Percentiles rank a stretch among this genome's conserved stretches.
Conservation (phyloP, 208 protist species). For the Crithidia acanthocephali region DNA sequence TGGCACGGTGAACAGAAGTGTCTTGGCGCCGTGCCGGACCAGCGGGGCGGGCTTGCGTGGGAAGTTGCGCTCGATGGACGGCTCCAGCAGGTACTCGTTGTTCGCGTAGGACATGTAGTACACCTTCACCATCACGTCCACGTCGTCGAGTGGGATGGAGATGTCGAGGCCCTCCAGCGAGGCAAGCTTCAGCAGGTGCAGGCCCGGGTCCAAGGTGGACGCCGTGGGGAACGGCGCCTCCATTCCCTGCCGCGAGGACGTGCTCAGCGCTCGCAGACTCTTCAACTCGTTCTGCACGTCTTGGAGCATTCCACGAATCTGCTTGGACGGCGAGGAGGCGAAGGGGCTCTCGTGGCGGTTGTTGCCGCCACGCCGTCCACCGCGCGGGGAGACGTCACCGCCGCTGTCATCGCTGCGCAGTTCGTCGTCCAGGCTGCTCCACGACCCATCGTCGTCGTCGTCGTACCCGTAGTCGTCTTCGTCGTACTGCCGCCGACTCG, state of each 20-base stretch:
- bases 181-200: slow-evolving; percentile 49
- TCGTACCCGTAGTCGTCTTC: slow-evolving; percentile 18
- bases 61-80: slow-evolving; percentile 40
- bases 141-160: slow-evolving; percentile 46
- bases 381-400: not conserved
- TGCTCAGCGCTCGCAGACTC: slow-evolving; percentile 19
- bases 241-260: slow-evolving; percentile 13
- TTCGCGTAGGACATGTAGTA: slow-evolving; percentile 63
- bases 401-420: slow-evolving; percentile 8
- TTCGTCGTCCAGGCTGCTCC: slow-evolving; percentile 14
- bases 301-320: slow-evolving; percentile 28
- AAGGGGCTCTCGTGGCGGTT: slow-evolving; percentile 1
- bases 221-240: slow-evolving; percentile 40
- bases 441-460: slow-evolving; percentile 11
- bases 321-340: slow-evolving; percentile 14
- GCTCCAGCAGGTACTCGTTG: slow-evolving; percentile 56
- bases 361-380: not conserved
- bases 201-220: slow-evolving; percentile 36
- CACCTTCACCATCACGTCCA: slow-evolving; percentile 48
- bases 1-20: slow-evolving; percentile 43
- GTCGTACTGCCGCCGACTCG: slow-evolving; percentile 8
- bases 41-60: slow-evolving; percentile 27
- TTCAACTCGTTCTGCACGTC: slow-evolving; percentile 38
- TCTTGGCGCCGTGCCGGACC: slow-evolving; percentile 27
- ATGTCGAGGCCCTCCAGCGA: slow-evolving; percentile 58